Evolutionary conservation across 208 protist genomes (phyloP), one percentile per base, ranked within the genome.

Genomic region (Leptomonas seymouri): DNA sequence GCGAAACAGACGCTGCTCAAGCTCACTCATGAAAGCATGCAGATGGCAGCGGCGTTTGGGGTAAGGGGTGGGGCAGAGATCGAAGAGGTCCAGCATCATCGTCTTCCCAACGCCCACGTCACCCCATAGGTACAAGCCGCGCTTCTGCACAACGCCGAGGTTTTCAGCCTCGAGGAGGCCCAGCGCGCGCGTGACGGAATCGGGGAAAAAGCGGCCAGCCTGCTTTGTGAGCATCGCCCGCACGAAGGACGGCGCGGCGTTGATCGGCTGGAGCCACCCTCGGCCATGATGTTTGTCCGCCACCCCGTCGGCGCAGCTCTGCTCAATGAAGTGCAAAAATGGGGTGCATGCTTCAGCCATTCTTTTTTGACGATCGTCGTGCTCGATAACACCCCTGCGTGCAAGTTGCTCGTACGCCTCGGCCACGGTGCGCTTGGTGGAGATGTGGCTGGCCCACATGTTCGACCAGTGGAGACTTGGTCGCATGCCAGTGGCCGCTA

Each of bases 101-200:
- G 95, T 97, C 73, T 98, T 98, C 30, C 96, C 96, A 57, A 97
- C 96, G 6, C 96, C 96, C n/a, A 98, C 94, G 69, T 89, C 84
- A 25, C 96, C 96, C 81, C 89, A 97, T 11, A 98, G 73, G 79
- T 98, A 98, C 21, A 98, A 71, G 1, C 96, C 96, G 39, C 85
- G 85, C 66, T 85, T 89, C 54, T 80, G 61, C 23, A 67, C 68
- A 30, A 76, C 74, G 31, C 87, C 89, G 34, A 95, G 27, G 68
- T 80, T 85, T 64, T 90, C 85, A 5, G 84, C 64, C 49, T 79
- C 78, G 15, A 80, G 51, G 21, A 84, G 39, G 56, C 58, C 75
- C 53, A 90, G 56, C 16, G 74, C 71, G 25, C 59, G 54, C 14
- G 77, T 74, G 21, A 36, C 41, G 11, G 54, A 51, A 28, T 82